Percentiles rank a stretch among this genome's conserved stretches.
These are phyloP conservation scores for Aspergillus spinulosporus DNA, from an alignment of 2,329 filamentous ascomycete genomes.

Conservation along the genomic window DNA sequence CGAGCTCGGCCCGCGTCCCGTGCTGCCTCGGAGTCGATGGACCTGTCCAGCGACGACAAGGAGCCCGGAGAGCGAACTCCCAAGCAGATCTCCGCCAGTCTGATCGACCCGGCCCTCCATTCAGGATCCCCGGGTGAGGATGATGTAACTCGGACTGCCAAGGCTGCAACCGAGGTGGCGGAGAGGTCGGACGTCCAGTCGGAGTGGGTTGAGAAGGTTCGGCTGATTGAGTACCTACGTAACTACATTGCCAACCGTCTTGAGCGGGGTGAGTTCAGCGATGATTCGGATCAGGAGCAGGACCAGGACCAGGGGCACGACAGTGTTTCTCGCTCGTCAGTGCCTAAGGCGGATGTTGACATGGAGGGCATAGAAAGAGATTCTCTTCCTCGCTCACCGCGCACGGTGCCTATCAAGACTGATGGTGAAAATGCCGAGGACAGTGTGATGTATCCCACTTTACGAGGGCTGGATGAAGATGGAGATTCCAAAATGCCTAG, in stretches of 20 bases:
- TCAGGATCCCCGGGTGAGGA: slow-evolving; percentile 32
- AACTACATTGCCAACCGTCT: slow-evolving; percentile 58
- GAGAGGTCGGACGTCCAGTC: slow-evolving; percentile 54
- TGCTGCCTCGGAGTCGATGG: slow-evolving; percentile 36
- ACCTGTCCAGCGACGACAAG: slow-evolving; percentile 35
- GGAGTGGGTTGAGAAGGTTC: slow-evolving; percentile 65
- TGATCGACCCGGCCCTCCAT: slow-evolving; percentile 46
- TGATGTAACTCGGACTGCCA: slow-evolving; percentile 38
- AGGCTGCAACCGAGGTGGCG: slow-evolving; percentile 42
- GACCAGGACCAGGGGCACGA: background rate
- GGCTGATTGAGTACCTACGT: slow-evolving; percentile 62
- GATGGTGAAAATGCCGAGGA: slow-evolving; percentile 26
- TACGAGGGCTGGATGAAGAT: slow-evolving; percentile 37
- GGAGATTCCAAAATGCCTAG: slow-evolving; percentile 40
- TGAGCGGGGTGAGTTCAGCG: slow-evolving; percentile 53
- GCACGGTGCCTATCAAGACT: slow-evolving; percentile 20
- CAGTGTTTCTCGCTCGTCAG: slow-evolving; percentile 21
- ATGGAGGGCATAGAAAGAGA: slow-evolving; percentile 40
- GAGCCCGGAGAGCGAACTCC: slow-evolving; percentile 37
- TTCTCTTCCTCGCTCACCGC: slow-evolving; percentile 41
- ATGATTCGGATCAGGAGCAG: slow-evolving; percentile 19
- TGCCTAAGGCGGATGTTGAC: slow-evolving; percentile 21
- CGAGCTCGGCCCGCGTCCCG: slow-evolving; percentile 49
- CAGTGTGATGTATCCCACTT: slow-evolving; percentile 34
- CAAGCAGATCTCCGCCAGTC: slow-evolving; percentile 38